Percentiles rank a stretch among this genome's conserved stretches.
phyloP scores from a whole-genome alignment of 306 rosid genomes.

The Ammopiptanthus mongolicus region DNA sequence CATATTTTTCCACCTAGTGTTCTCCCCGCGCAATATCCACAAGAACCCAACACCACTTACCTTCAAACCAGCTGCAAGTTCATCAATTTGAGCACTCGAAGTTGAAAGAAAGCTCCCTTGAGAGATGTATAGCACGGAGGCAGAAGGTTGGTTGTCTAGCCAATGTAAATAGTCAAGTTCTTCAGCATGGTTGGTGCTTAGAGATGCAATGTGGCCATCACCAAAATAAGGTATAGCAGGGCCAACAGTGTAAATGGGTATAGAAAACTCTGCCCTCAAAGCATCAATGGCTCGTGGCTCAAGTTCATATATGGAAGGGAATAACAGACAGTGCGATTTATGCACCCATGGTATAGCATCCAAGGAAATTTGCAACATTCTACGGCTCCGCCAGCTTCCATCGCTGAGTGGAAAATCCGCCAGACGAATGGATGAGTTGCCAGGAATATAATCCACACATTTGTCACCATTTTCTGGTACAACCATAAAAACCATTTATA shows the following conservation, averaged over 20 bases:
- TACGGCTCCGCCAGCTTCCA: neutral
- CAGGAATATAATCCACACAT: conserved; percentile 43
- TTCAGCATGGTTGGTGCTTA: neutral
- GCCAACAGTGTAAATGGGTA: conserved; percentile 42
- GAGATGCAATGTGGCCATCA: neutral
- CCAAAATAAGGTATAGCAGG: conserved; percentile 33
- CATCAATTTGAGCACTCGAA: conserved; percentile 42
- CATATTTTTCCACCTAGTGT: neutral
- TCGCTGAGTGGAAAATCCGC: conserved; percentile 23
- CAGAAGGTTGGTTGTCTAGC: conserved; percentile 39
- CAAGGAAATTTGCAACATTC: neutral
- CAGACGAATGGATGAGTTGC: conserved; percentile 28
- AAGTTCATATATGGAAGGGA: conserved; percentile 37
- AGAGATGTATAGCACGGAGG: conserved; percentile 47
- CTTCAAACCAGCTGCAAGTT: conserved; percentile 31
- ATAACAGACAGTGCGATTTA: conserved; percentile 37
- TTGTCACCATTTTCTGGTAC: conserved; percentile 30
- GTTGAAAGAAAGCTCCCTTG: conserved; percentile 52
- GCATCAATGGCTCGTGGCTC: conserved; percentile 36
- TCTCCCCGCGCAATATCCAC: conserved; percentile 31
- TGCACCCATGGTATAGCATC: conserved; percentile 17
- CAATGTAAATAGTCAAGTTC: conserved; percentile 25
- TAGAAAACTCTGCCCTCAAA: conserved; percentile 13
- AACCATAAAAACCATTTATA: neutral
- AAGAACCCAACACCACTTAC: conserved; percentile 36